Evolutionary conservation across 2,329 filamentous ascomycete species (phyloP).

Genomic region (Onygenales sp.): DNA sequence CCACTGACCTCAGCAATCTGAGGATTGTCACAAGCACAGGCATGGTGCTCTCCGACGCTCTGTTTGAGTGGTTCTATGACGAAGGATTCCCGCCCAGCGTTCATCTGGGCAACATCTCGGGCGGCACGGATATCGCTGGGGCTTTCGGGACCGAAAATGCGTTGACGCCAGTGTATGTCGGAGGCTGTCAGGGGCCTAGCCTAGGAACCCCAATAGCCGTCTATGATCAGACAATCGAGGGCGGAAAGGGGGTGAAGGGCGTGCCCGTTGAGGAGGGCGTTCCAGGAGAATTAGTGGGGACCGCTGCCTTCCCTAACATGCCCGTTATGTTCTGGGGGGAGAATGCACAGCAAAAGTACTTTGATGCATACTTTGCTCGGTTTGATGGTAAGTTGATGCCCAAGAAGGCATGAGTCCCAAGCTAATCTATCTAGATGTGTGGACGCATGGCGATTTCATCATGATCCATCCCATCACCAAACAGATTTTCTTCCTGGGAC

Average conservation of each 20-base stretch:
- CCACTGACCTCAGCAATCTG: constrained; percentile 54
- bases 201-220: constrained; percentile 47
- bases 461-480: constrained; percentile 59
- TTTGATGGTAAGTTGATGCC: constrained; percentile 36
- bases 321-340: constrained; percentile 56
- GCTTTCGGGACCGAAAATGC: constrained; percentile 48
- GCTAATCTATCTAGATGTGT: constrained; percentile 48
- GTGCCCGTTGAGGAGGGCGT: constrained; percentile 51
- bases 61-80: constrained; percentile 76
- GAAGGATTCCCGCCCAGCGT: constrained; percentile 56
- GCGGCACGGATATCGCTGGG: constrained; percentile 62
- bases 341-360: constrained; percentile 47
- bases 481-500: constrained; percentile 30
- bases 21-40: constrained; percentile 61
- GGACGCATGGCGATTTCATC: constrained; percentile 79
- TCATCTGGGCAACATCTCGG: constrained; percentile 65
- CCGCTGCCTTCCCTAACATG: constrained; percentile 63
- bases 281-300: constrained; percentile 66
- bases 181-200: constrained; percentile 45
- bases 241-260: constrained; percentile 38
- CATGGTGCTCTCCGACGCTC: constrained; percentile 67
- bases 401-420: constrained; percentile 52
- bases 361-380: constrained; percentile 46
- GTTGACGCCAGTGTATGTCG: constrained; percentile 55
- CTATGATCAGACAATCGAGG: constrained; percentile 48